These are phyloP conservation scores for Sarocladium strictum DNA, from an alignment of 2,329 filamentous ascomycete species.

Conservation along the genomic window DNA sequence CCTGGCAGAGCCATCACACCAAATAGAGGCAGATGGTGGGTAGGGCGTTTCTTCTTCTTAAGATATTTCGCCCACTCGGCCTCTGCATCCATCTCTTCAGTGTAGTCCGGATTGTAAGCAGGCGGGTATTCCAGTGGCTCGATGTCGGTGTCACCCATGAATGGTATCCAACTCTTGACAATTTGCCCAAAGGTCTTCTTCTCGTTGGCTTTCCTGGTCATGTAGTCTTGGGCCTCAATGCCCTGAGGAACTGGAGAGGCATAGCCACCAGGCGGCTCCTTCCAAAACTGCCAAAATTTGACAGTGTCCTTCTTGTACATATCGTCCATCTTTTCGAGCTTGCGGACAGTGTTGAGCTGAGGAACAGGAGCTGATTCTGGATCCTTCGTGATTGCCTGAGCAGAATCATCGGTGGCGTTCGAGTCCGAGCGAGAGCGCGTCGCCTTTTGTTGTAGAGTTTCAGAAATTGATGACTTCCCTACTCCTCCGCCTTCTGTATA, in stretches of 20 bases:
- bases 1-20: conserved; percentile 66
- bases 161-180: conserved; percentile 44
- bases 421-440: conserved; percentile 31
- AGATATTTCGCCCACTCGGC: conserved; percentile 80
- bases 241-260: conserved; percentile 56
- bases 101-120: conserved; percentile 56
- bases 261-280: conserved; percentile 55
- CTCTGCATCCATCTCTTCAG: conserved; percentile 52
- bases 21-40: conserved; percentile 65
- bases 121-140: conserved; percentile 50
- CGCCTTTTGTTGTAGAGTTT: conserved; percentile 27
- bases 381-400: conserved; percentile 7
- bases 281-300: conserved; percentile 60
- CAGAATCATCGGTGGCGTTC: conserved; percentile 28
- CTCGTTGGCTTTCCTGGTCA: conserved; percentile 25
- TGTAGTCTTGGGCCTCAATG: conserved; percentile 32
- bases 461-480: conserved; percentile 15
- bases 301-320: conserved; percentile 40
- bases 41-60: conserved; percentile 75
- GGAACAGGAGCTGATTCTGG: conserved; percentile 6
- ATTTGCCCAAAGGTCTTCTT: conserved; percentile 46
- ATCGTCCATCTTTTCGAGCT: conserved; percentile 40
- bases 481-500: conserved; percentile 21
- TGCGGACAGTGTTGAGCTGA: conserved; percentile 45
- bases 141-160: conserved; percentile 38